Evolutionary conservation across 2,329 filamentous ascomycete species (phyloP), one percentile per base, ranked within the genome.

Genomic region (Colletotrichum sp.): DNA sequence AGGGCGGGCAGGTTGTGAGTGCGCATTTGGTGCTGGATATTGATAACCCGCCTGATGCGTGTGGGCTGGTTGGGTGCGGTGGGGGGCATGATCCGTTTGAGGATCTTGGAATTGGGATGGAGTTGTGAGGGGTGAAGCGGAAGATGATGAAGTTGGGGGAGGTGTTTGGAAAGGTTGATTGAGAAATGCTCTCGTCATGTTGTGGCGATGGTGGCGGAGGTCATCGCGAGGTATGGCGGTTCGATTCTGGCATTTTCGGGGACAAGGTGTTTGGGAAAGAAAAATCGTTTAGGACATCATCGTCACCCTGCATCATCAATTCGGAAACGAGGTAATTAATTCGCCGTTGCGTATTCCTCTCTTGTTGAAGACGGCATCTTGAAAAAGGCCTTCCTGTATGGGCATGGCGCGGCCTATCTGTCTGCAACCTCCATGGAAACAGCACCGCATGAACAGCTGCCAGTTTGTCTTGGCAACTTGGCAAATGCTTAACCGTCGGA

Each of bases 401-500:
- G 52, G 72, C 16, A 30, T 55, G n/a, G 55, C 5, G 61, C n/a
- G 21, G 38, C 0, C 38, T 48, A 18, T 36, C 16, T n/a, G 16
- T 18, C 32, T 34, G 58, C 48, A 28, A 36, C 26, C n/a, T n/a
- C n/a, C n/a, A n/a, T n/a, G n/a, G n/a, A n/a, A n/a, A n/a, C n/a
- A n/a, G n/a, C n/a, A n/a, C n/a, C n/a, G n/a, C n/a, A n/a, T n/a
- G n/a, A n/a, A n/a, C 21, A 58, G 57, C 32, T 73, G 63, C 57
- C 69, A 24, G 1, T 65, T 28, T 61, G 12, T 30, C 69, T 73
- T 64, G 69, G 73, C 69, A 67, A 67, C 70, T 75, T 72, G 73
- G 73, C 69, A 16, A 72, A 67, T 64, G 73, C 69, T 72, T 64
- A 30, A 24, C 12, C 26, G 38, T n/a, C 10, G 16, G 55, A 24